phyloP scores from a whole-genome alignment of 768 basidiomycete genomes.

The Russula earlei region DNA sequence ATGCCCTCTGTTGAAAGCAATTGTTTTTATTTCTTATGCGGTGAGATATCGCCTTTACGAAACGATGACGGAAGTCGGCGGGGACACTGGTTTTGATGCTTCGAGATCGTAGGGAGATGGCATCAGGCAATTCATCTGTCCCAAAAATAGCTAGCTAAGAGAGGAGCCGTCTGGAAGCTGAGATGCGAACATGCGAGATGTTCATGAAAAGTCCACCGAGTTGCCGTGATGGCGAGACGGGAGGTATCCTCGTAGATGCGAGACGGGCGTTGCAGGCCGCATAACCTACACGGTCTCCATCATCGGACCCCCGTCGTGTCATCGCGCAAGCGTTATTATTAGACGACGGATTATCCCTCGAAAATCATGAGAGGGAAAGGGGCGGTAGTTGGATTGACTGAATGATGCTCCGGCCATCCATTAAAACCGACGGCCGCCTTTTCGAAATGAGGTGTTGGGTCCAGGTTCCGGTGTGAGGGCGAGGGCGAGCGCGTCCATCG shows the following conservation, averaged over 20 bases:
- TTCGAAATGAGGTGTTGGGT: too few relatives aligned
- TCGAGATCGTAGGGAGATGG: not conserved
- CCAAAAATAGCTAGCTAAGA: not conserved
- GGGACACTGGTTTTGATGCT: not conserved
- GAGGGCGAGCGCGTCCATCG: too few relatives aligned
- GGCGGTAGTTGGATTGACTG: too few relatives aligned
- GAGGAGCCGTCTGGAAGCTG: not conserved
- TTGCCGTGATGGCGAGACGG: not conserved
- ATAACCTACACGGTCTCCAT: not conserved
- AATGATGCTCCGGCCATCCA: too few relatives aligned
- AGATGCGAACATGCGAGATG: not conserved
- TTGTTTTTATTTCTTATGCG: not conserved
- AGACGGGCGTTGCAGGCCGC: not conserved
- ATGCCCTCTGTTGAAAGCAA: not conserved
- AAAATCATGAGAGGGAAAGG: not conserved
- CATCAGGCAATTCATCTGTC: not conserved
- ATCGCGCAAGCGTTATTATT: not conserved
- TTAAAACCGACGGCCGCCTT: too few relatives aligned
- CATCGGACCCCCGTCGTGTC: not conserved
- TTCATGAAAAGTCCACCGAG: not conserved
- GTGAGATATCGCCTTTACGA: not conserved
- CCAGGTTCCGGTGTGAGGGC: too few relatives aligned
- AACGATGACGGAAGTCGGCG: too few relatives aligned
- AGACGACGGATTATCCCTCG: not conserved
- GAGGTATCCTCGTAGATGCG: not conserved